Evolutionary conservation across 257 asterid genomes (phyloP), one percentile per base, ranked within the genome.

Genomic region (Marsdenia floribunda): DNA sequence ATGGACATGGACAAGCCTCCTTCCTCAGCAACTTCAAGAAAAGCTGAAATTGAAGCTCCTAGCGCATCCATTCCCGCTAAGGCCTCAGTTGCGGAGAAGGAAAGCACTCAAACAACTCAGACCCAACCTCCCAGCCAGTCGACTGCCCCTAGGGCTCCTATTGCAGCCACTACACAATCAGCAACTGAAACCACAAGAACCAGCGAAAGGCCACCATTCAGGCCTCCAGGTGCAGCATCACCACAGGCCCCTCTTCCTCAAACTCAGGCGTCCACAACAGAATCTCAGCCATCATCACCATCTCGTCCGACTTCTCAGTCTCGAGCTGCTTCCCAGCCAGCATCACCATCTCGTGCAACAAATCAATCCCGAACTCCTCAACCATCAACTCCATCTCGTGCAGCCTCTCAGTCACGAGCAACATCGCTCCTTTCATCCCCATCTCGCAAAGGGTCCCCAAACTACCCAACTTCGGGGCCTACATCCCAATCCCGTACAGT

Each of bases 301-400:
- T 73, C 91, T 44, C 84, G 57, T 66, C 50, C 54, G 68, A 54
- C 78, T 55, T 57, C 76, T 37, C 84, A 72, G 72, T 59, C 90
- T 26, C 72, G 37, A 22, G 54, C 83, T 64, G 60, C 84, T 59
- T 80, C 89, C 52, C 81, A 81, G 58, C 77, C 83, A 49, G 74
- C 76, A 26, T 83, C 92, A 47, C 85, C 86, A 72, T 46, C 83
- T 76, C 80, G 72, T 72, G 77, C 58, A 22, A 38, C 71, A 42
- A 26, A 83, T 73, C 87, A 79, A 84, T 82, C 92, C 22, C 60
- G 26, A 76, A 81, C 96, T 63, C 54, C 88, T 75, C 87, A 78
- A 80, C 65, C 91, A 73, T 55, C 83, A 35, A 76, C 89, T 46
- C 88, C 86, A 54, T 77, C 90, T 73, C 80, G 54, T 26, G 68